Base-by-base conservation (phyloP, 805 yeast genomes). In the Peterozyma toletana region DNA sequence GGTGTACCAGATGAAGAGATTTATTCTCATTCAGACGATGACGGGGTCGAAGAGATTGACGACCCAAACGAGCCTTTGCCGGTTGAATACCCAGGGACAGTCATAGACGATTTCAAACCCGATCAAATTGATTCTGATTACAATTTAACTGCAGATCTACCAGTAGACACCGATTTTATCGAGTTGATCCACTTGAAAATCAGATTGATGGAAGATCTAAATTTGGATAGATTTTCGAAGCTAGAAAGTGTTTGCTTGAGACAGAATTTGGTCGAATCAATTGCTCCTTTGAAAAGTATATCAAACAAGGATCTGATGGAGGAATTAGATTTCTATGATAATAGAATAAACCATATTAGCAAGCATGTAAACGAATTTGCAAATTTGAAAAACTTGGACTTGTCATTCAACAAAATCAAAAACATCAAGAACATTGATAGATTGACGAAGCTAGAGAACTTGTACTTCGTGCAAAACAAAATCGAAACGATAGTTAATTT, bases 301-400 rank as follows among this genome's bases (percentile, higher is more conserved):
- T 47, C 42, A 3, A 77, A 78, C 14, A 68, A 64, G 35, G 77
- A 71, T 2, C 68, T 70, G 0, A 53, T 93, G 52, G 85, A 77
- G 50, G 93, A 88, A 48, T 65, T 93, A 46, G 99, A 93, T 61
- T 70, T 90, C 30, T 93, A 93, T 59, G 99, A 93, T 63, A 93
- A 93, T 63, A 69, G 96, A 53, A 84, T 93, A 54, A 80, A 82
- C 50, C 96, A 89, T 57, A 87, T 93, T 41, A 80, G 90, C 4
- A 78, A 80, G 38, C 82, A 78, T 53, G 58, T 88, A 15, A 78
- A 74, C 48, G 77, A 78, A 39, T 74, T 88, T 51, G 63, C 58
- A 2, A 73, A 77, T 34, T 63, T 89, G 48, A 72, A 62, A 44
- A 72, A 57, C 42, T 68, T 93, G 53, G 99, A 93, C 64, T 69